Conservation (phyloP, 2,329 filamentous ascomycete genomes). For the Pestalotiopsis sp. region DNA sequence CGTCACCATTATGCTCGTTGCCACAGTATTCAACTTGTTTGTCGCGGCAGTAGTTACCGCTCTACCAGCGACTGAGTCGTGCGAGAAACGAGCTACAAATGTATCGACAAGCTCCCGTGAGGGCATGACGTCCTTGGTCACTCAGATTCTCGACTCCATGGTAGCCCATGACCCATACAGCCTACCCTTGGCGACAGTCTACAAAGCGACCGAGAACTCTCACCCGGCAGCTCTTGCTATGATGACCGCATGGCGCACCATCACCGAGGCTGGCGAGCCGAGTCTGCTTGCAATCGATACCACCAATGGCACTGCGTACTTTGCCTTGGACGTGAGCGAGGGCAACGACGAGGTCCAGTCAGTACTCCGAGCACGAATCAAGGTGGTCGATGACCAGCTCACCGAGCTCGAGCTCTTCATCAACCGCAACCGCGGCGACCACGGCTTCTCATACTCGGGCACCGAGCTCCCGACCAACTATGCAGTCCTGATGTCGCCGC, state of each 20-base stretch:
- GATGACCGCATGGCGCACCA: slow-evolving; percentile 8
- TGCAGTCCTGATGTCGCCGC: slow-evolving; percentile 3
- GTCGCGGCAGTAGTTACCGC: not conserved
- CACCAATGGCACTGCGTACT: slow-evolving; percentile 4
- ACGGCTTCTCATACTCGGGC: slow-evolving; percentile 2
- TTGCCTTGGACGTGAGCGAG: slow-evolving; percentile 7
- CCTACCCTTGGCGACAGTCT: not conserved
- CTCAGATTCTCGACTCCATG: slow-evolving; percentile 8
- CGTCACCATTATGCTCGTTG: not conserved
- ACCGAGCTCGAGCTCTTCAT: slow-evolving; percentile 10
- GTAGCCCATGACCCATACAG: slow-evolving; percentile 1
- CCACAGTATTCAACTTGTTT: not conserved
- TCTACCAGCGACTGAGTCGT: not conserved
- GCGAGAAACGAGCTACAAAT: not conserved
- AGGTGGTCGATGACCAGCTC: slow-evolving; percentile 1
- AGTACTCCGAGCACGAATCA: not conserved
- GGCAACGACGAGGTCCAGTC: slow-evolving; percentile 2
- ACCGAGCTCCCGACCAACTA: not conserved
- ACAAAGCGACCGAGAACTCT: slow-evolving; percentile 4
- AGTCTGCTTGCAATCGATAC: slow-evolving; percentile 1
- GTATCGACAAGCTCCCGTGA: not conserved
- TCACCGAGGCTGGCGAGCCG: slow-evolving; percentile 3
- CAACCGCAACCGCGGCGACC: slow-evolving; percentile 5
- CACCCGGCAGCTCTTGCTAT: slow-evolving; percentile 6
- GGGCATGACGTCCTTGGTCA: slow-evolving; percentile 5